These are phyloP conservation scores for Saraca asoca DNA, from an alignment of 331 rosid species.

Conservation along the genomic window DNA sequence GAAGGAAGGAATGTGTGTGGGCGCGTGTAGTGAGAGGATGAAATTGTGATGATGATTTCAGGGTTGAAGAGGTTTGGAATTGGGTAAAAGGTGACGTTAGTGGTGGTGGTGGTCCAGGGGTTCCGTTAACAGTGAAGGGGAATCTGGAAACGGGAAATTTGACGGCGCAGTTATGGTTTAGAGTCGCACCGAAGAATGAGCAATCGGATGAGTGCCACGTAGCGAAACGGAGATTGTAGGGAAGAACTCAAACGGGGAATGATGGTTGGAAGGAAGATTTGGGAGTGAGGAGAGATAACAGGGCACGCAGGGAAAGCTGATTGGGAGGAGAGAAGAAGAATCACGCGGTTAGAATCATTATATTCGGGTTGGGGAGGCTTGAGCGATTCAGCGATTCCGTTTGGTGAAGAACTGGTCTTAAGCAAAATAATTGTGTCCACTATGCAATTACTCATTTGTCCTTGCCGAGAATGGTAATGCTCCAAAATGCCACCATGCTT, in stretches of 20 bases:
- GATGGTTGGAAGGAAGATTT: conserved; percentile 11
- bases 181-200: conserved; percentile 31
- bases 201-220: conserved; percentile 45
- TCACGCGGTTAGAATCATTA: conserved; percentile 36
- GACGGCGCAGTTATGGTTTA: conserved; percentile 91
- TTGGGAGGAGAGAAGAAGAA: not conserved
- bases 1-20: conserved; percentile 23
- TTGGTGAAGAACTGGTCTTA: conserved; percentile 47
- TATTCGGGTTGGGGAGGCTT: conserved; percentile 29
- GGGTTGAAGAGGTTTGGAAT: conserved; percentile 53
- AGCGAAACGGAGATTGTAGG: conserved; percentile 12
- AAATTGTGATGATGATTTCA: conserved; percentile 40
- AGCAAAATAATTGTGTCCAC: conserved; percentile 49
- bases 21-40: conserved; percentile 48
- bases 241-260: conserved; percentile 10
- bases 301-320: conserved; percentile 19
- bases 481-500: conserved; percentile 25
- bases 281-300: conserved; percentile 23
- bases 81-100: conserved; percentile 42
- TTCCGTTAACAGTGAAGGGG: conserved; percentile 69
- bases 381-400: conserved; percentile 48
- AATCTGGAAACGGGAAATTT: conserved; percentile 69
- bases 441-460: conserved; percentile 39
- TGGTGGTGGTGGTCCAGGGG: conserved; percentile 59
- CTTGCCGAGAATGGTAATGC: not conserved